Base-by-base conservation (phyloP, 805 yeast species). In the Yamadazyma laniorum region DNA sequence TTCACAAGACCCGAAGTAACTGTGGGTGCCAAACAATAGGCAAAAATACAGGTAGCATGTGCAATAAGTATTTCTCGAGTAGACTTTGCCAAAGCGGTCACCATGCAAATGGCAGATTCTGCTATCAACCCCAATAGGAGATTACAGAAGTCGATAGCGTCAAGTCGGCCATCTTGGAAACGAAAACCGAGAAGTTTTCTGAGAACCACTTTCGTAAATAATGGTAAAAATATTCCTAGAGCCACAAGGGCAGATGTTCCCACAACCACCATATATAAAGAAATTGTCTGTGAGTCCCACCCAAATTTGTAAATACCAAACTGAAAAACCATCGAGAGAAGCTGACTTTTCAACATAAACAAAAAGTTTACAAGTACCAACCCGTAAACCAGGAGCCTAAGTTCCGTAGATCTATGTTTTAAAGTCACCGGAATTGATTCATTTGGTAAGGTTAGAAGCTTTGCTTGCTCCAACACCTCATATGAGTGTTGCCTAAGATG, bases 1-100 rank as follows among this genome's bases (percentile, higher is more conserved):
- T 84, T 84, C 38, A 79, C 65, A 9, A 82, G 57, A 1, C 82
- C 46, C 0, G 84, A 67, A 50, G 75, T 79, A 6, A 79, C 44
- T 0, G 80, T 67, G 1, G 93, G 91, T 0, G 73, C 58, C 1
- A 69, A 60, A 1, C 76, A 37, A 0, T 78, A 65, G 2, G 79
- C 77, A 21, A 79, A 50, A 0, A 79, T 56, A 3, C 68, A 58
- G 9, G 77, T 53, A 1, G 39, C 43, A 16, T 25, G 17, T 6
- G 31, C 11, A 3, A 17, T 25, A 58, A 79, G 80, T 17, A 79
- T 63, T 51, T 80, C 84, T 14, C 86, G 15, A 4, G 32, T 25
- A 12, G 28, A 23, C 12, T 4, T 14, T n/a, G 35, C 18, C 6
- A 29, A 6, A 2, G 36, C 38, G 6, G 35, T 3, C 13, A 18